Evolutionary conservation across 2,329 filamentous ascomycete genomes (phyloP), one percentile per base, ranked within the genome.

Genomic region (Trichoderma sp.): DNA sequence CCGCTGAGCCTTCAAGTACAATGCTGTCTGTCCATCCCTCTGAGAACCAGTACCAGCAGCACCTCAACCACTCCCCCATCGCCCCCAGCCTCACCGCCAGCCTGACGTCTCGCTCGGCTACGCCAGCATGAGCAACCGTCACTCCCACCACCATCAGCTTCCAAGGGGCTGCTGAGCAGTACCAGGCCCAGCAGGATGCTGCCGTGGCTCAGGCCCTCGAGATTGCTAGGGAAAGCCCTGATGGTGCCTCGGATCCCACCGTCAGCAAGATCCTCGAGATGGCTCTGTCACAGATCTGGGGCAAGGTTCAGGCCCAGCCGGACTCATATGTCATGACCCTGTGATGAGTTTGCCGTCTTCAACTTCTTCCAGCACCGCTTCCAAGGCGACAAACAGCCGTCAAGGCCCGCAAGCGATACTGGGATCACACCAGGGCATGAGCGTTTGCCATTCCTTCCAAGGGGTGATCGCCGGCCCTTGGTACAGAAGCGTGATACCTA

Each of bases 301-400:
- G 75, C 52, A 89, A 87, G 72, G 84, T 96, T 67, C 80, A 89
- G 73, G 81, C 83, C 4, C 81, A 89, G 35, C 91, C 91, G 1
- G 80, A 86, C 60, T 82, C 83, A n/a, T 96, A 94, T 78, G 79
- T 95, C 71, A 88, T 96, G 82, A 88, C 83, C 37, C 83, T n/a
- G 85, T 70, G 88, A 92, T 78, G 92, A 97, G 79, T 96, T 95
- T 74, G 88, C 91, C 65, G 84, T 96, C 69, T 93, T 96, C 86
- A 96, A 95, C 82, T 94, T 90, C 78, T 94, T 91, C 78, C 89
- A 91, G 70, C 79, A 85, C 70, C 86, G 90, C 10, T 93, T 90
- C 75, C 77, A 81, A 34, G 86, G 86, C 69, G 77, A 84, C 71
- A 75, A 80, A 73, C 80, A n/a, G 83, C 83, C 48, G 74, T 80